A percentile compares a stretch with the other conserved stretches of the same genome.
phyloP scores from a whole-genome alignment of 2,329 filamentous ascomycete species.

The Dactylonectria estremocensis region DNA sequence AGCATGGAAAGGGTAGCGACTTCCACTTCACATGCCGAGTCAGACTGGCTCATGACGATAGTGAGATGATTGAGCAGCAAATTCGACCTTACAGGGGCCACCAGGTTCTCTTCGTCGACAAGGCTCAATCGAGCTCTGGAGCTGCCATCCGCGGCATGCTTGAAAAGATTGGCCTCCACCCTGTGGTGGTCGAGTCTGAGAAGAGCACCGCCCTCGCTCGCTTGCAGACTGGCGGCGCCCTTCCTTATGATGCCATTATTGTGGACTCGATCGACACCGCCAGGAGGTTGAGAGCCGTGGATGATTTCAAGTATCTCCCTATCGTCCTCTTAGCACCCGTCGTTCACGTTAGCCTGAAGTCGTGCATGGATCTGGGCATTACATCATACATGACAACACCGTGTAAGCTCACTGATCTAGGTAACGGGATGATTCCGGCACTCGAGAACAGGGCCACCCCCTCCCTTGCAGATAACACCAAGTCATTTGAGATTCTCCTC shows the following conservation, averaged over 20 bases:
- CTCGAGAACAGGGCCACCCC: slow-evolving; percentile 94
- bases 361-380: slow-evolving; percentile 93
- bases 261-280: slow-evolving; percentile 95
- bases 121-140: slow-evolving; percentile 84
- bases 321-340: slow-evolving; percentile 92
- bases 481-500: slow-evolving; percentile 94
- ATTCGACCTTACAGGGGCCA: slow-evolving; percentile 93
- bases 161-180: slow-evolving; percentile 82
- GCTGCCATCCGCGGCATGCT: slow-evolving; percentile 86
- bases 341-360: slow-evolving; percentile 93
- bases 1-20: slow-evolving; percentile 90
- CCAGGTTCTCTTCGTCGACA: slow-evolving; percentile 94
- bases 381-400: slow-evolving; percentile 99
- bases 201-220: slow-evolving; percentile 72
- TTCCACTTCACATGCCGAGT: slow-evolving; percentile 98
- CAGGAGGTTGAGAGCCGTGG: slow-evolving; percentile 85
- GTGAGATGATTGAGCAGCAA: slow-evolving; percentile 84
- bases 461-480: slow-evolving; percentile 91
- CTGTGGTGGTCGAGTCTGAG: slow-evolving; percentile 87
- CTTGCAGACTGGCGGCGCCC: slow-evolving; percentile 68
- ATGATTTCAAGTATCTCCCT: slow-evolving; percentile 98
- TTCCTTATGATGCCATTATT: slow-evolving; percentile 93
- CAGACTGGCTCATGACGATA: slow-evolving; percentile 84
- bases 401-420: slow-evolving; percentile 92
- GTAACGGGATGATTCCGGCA: slow-evolving; percentile 96